Conservation (phyloP, 2,329 filamentous ascomycete genomes). For the Ophiostoma sp. region DNA sequence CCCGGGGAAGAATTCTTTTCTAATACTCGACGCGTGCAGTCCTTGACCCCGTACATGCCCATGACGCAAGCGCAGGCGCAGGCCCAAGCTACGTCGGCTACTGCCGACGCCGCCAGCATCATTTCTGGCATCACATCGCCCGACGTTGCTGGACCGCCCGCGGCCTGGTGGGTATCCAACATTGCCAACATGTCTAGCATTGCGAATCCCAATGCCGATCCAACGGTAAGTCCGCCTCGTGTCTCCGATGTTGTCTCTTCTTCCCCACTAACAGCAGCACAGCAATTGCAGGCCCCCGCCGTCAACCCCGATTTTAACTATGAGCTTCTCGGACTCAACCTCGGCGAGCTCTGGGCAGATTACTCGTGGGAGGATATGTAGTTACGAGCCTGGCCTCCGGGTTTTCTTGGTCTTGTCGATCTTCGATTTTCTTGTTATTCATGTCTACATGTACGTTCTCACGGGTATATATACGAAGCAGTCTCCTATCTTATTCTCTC, state of each 20-base stretch:
- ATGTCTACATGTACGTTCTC: too few relatives aligned
- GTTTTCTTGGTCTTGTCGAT: too few relatives aligned
- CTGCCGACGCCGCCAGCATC: not conserved
- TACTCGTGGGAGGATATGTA: conserved; percentile 28
- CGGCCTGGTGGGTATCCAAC: conserved; percentile 31
- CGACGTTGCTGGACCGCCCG: conserved; percentile 21
- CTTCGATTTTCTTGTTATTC: too few relatives aligned
- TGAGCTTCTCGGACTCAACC: conserved; percentile 27
- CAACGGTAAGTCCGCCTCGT: conserved; percentile 13
- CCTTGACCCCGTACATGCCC: not conserved
- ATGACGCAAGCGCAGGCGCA: not conserved
- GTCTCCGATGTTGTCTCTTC: not conserved
- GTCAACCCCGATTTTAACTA: conserved; percentile 28
- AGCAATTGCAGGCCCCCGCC: conserved; percentile 21
- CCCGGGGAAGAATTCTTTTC: too few relatives aligned
- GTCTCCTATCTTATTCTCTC: too few relatives aligned
- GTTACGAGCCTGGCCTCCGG: too few relatives aligned
- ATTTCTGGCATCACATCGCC: conserved; percentile 1
- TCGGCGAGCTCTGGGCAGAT: conserved; percentile 30
- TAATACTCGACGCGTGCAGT: not conserved
- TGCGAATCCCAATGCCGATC: conserved; percentile 23
- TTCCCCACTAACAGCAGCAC: not conserved
- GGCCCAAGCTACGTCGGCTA: conserved; percentile 9
- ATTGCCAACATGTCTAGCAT: conserved; percentile 27
- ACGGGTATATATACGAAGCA: too few relatives aligned